Conservation (phyloP, 1,284 basidiomycete genomes). For the Sporisorium reilianum region DNA sequence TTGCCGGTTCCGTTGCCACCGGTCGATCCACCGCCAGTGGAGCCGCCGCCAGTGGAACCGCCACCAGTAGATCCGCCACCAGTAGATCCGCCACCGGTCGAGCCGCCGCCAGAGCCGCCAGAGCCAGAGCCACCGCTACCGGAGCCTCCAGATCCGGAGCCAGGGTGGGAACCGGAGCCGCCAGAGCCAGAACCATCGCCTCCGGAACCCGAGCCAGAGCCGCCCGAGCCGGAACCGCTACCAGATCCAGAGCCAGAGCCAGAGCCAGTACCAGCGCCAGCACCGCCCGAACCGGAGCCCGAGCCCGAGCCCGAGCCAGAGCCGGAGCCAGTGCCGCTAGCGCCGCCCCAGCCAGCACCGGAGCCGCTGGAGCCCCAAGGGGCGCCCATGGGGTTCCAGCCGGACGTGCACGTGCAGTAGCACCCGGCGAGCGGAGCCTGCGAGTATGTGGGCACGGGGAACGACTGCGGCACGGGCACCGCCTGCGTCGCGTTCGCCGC, state of each 20-base stretch:
- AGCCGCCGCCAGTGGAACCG: background rate
- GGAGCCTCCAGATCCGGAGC: conserved; percentile 8
- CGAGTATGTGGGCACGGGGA: conserved; percentile 41
- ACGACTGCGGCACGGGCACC: conserved; percentile 28
- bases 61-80: conserved; percentile 8
- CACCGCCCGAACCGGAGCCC: background rate
- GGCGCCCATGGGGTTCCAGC: conserved; percentile 15
- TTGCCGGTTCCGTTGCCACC: conserved; percentile 6
- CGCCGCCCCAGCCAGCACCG: conserved; percentile 1
- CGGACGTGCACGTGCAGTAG: conserved; percentile 39
- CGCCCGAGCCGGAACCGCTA: conserved; percentile 2
- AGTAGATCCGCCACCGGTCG: background rate
- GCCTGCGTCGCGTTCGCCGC: conserved; percentile 25
- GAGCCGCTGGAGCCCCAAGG: conserved; percentile 13
- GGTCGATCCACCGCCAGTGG: conserved; percentile 1
- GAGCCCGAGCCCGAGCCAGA: conserved; percentile 10
- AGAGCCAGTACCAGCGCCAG: conserved; percentile 16
- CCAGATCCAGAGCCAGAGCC: conserved; percentile 8
- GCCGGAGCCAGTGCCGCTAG: conserved; percentile 6
- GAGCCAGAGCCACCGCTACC: conserved; percentile 4
- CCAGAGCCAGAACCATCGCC: background rate
- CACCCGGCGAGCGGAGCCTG: conserved; percentile 36
- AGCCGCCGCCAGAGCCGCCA: conserved; percentile 1
- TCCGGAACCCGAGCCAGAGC: background rate
- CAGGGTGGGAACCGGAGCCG: conserved; percentile 6